phyloP scores from a whole-genome alignment of 2,329 filamentous ascomycete genomes.

The Penicillium sp. region DNA sequence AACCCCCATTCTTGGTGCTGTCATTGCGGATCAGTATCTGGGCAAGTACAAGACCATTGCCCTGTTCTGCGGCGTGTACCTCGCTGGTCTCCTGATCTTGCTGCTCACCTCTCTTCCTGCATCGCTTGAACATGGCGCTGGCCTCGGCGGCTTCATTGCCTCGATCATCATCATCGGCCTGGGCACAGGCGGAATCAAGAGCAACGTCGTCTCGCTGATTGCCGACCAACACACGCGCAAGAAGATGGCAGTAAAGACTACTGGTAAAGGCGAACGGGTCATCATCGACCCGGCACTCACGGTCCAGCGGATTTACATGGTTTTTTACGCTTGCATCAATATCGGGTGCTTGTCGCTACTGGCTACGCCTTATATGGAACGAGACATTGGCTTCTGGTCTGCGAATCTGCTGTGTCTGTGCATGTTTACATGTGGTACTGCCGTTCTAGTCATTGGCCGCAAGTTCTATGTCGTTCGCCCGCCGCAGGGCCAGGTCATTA shows the following conservation, averaged over 20 bases:
- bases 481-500: constrained; percentile 61
- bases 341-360: constrained; percentile 65
- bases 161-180: constrained; percentile 61
- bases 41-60: constrained; percentile 60
- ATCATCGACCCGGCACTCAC: constrained; percentile 65
- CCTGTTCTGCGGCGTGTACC: constrained; percentile 23
- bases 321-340: constrained; percentile 73
- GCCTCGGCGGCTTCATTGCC: constrained; percentile 54
- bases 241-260: constrained; percentile 47
- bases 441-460: constrained; percentile 48
- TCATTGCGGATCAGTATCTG: constrained; percentile 58
- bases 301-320: constrained; percentile 66
- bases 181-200: constrained; percentile 51
- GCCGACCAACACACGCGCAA: constrained; percentile 63
- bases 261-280: constrained; percentile 50
- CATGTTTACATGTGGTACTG: constrained; percentile 60
- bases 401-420: constrained; percentile 60
- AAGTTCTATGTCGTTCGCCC: constrained; percentile 46
- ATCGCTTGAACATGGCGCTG: constrained; percentile 48
- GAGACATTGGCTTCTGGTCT: constrained; percentile 62
- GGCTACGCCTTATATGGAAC: constrained; percentile 65
- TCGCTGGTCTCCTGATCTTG: constrained; percentile 54
- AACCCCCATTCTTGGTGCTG: constrained; percentile 57
- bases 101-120: constrained; percentile 52
- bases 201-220: constrained; percentile 48